These are phyloP conservation scores for Epichloe amarillans DNA, from an alignment of 2,329 filamentous ascomycete species.

Conservation along the genomic window DNA sequence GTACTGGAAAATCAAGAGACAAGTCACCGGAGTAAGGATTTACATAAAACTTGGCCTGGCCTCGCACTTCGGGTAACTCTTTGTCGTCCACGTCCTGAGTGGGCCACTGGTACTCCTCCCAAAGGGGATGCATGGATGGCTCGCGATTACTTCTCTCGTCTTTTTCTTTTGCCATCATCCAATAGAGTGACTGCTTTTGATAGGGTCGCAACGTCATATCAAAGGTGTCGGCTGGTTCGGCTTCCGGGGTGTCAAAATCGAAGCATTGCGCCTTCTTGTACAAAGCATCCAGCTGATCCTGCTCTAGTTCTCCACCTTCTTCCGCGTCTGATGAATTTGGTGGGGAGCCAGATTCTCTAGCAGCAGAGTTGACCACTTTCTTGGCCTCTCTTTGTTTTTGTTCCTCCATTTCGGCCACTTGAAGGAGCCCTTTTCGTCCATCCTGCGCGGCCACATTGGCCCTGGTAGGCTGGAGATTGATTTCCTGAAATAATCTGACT, in stretches of 20 bases:
- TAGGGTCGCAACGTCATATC: slow-evolving; percentile 76
- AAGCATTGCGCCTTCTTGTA: slow-evolving; percentile 97
- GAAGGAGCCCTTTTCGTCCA: slow-evolving; percentile 69
- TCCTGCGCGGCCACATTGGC: slow-evolving; percentile 66
- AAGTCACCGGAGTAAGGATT: slow-evolving; percentile 95
- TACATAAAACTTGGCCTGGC: slow-evolving; percentile 71
- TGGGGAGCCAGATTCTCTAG: slow-evolving; percentile 31
- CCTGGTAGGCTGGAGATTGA: slow-evolving; percentile 65
- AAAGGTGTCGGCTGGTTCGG: slow-evolving; percentile 73
- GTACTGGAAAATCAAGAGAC: slow-evolving; percentile 78
- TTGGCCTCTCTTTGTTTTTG: slow-evolving; percentile 48
- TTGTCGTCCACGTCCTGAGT: slow-evolving; percentile 75
- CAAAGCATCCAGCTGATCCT: slow-evolving; percentile 84
- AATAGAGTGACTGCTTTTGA: slow-evolving; percentile 87
- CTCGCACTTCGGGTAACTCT: slow-evolving; percentile 50
- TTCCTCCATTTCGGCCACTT: slow-evolving; percentile 80
- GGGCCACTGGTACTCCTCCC: slow-evolving; percentile 94
- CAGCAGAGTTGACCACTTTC: slow-evolving; percentile 16
- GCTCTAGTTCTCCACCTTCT: slow-evolving; percentile 81
- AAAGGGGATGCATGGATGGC: slow-evolving; percentile 85
- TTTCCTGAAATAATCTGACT: slow-evolving; percentile 79
- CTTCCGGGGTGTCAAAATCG: slow-evolving; percentile 81
- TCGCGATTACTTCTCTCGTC: slow-evolving; percentile 59
- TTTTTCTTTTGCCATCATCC: slow-evolving; percentile 93
- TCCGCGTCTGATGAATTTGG: slow-evolving; percentile 54